A percentile compares a stretch with the other conserved stretches of the same genome.
Evolutionary conservation across 805 yeast genomes (phyloP).

Genomic region (Lipomyces yamanashiensis): DNA sequence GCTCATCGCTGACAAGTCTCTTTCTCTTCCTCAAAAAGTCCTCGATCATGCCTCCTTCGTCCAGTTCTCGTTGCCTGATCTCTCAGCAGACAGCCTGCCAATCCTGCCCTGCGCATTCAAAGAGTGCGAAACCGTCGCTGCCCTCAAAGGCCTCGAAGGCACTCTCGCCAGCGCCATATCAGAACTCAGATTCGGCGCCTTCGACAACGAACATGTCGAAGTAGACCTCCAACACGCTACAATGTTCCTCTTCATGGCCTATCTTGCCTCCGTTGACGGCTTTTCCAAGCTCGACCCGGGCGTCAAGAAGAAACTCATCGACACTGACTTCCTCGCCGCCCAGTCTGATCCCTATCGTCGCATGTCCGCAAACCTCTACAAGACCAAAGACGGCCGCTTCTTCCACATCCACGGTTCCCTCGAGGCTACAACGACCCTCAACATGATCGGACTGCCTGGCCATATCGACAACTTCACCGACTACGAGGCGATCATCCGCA

Average conservation of each 20-base stretch:
- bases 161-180: slow-evolving; percentile 38
- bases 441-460: slow-evolving; percentile 46
- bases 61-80: neutral
- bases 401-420: slow-evolving; percentile 47
- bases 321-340: slow-evolving; percentile 41
- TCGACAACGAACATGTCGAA: slow-evolving; percentile 15
- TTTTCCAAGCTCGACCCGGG: slow-evolving; percentile 41
- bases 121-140: slow-evolving; percentile 41
- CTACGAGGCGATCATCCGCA: slow-evolving; percentile 41
- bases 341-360: slow-evolving; percentile 44
- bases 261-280: slow-evolving; percentile 45
- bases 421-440: slow-evolving; percentile 44
- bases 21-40: slow-evolving; percentile 1
- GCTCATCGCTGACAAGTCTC: slow-evolving; percentile 4
- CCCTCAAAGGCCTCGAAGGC: slow-evolving; percentile 42
- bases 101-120: slow-evolving; percentile 44
- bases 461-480: slow-evolving; percentile 39
- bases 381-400: slow-evolving; percentile 40
- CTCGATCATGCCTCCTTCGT: slow-evolving; percentile 4
- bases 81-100: slow-evolving; percentile 20
- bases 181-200: slow-evolving; percentile 35
- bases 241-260: slow-evolving; percentile 45
- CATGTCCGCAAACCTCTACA: slow-evolving; percentile 46
- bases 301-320: slow-evolving; percentile 33
- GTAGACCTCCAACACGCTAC: slow-evolving; percentile 44